phyloP scores from a whole-genome alignment of 1,139 yeast genomes.

The Arxiozyma heterogenica region DNA sequence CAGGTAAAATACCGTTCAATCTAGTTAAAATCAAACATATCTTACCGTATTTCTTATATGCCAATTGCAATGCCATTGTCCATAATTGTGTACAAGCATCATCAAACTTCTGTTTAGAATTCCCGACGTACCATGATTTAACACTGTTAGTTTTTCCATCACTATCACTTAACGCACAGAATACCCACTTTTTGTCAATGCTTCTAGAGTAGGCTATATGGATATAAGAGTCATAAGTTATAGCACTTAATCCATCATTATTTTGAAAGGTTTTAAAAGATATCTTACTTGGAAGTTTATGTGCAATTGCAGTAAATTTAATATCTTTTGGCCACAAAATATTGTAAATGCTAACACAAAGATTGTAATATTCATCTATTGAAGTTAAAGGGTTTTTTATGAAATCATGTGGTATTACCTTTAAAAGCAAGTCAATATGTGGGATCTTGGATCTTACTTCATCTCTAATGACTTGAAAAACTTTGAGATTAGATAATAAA shows the following conservation, averaged over 20 bases:
- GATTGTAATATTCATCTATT: conserved; percentile 31
- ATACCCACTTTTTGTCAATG: conserved; percentile 71
- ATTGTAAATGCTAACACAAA: conserved; percentile 61
- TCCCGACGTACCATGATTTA: conserved; percentile 55
- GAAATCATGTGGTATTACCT: conserved; percentile 48
- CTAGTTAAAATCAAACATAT: conserved; percentile 60
- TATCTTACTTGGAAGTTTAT: conserved; percentile 32
- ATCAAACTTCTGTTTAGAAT: conserved; percentile 42
- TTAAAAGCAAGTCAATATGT: conserved; percentile 40
- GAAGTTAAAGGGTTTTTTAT: conserved; percentile 35
- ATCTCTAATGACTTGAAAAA: conserved; percentile 41
- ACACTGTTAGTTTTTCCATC: conserved; percentile 55
- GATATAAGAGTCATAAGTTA: conserved; percentile 63
- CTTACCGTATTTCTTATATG: conserved; percentile 39
- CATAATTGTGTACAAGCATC: conserved; percentile 52
- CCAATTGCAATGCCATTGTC: conserved; percentile 40
- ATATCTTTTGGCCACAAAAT: conserved; percentile 36
- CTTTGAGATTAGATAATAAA: conserved; percentile 39
- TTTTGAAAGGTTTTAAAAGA: conserved; percentile 44
- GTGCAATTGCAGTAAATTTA: conserved; percentile 29
- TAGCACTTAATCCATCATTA: conserved; percentile 31
- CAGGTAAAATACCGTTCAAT: conserved; percentile 63
- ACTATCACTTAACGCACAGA: conserved; percentile 87
- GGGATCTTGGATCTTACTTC: conserved; percentile 37
- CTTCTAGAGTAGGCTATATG: conserved; percentile 84